Conservation (phyloP, 495 filamentous ascomycete genomes). For the Platismatia glauca region DNA sequence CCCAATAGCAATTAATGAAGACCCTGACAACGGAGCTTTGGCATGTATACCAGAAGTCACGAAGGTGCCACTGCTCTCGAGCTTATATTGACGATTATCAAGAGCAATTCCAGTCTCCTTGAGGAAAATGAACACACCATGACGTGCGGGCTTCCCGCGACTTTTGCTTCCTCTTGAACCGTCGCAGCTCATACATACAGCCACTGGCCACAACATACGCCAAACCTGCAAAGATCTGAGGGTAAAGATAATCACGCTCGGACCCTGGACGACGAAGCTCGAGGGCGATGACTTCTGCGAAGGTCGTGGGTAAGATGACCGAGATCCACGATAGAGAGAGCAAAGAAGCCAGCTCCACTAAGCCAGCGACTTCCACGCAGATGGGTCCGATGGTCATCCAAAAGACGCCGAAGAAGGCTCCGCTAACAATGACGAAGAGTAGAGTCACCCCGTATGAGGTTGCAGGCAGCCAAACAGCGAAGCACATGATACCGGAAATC, state of each 20-base stretch:
- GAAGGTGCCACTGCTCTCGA: too few species aligned
- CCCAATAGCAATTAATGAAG: too few species aligned
- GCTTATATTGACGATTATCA: too few species aligned
- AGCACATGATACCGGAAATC: constrained; percentile 46
- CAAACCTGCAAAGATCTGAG: constrained; percentile 53
- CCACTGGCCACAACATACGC: constrained; percentile 49
- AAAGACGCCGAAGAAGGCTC: constrained; percentile 54
- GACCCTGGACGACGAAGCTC: constrained; percentile 42
- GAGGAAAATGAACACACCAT: too few species aligned
- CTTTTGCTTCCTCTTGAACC: constrained; percentile 4
- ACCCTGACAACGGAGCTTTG: too few species aligned
- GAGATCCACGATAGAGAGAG: constrained; percentile 58
- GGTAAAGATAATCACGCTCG: constrained; percentile 40
- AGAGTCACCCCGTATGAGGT: constrained; percentile 48
- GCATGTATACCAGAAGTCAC: too few species aligned
- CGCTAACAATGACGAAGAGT: constrained; percentile 55
- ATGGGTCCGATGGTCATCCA: constrained; percentile 42
- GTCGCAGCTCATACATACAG: constrained; percentile 31
- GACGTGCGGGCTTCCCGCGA: not conserved
- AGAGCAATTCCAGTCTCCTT: too few species aligned
- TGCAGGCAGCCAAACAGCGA: constrained; percentile 62
- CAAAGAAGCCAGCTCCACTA: constrained; percentile 49
- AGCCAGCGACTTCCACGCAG: constrained; percentile 46
- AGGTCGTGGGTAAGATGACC: constrained; percentile 51
- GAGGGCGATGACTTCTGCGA: constrained; percentile 61